Base-by-base conservation (phyloP, 2,329 filamentous ascomycete species). In the Colletotrichum orbiculare region DNA sequence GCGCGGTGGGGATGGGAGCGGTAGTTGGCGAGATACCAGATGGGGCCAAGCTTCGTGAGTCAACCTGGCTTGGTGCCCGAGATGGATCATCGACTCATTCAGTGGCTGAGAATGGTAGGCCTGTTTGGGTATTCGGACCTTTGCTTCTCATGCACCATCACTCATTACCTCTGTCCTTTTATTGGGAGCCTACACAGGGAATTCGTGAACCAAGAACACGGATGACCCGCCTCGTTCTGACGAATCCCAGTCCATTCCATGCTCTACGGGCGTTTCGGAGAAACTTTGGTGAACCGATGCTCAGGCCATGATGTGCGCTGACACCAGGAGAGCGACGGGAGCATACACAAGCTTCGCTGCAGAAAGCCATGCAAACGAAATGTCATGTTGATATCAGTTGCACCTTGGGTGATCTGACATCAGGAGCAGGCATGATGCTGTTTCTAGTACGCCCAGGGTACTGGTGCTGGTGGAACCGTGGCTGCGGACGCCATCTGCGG, bases 351-450 rank as follows among this genome's bases (percentile, higher is more conserved):
- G 45, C 57, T 49, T 17, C 17, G 43, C 38, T 41, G 9, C 38
- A 9, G 13, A 60, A 50, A 35, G 39, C 43, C 45, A 17, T 49
- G 50, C 59, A 41, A 54, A 50, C 50, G 52, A 47, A 52, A 62
- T 62, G 62, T 56, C 62, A 56, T 56, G 52, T 62, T 65, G 58
- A 65, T 65, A 65, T 62, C 62, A 62, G 62, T 65, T 25, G 62
- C 58, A 39, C 25, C 62, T n/a, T 37, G 45, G 25, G n/a, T 62
- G 58, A 65, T 62, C 47, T 56, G 58, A 65, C 62, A 62, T 54
- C 39, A 64, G 60, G 60, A 62, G 39, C 58, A 66, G 50, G 37
- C 60, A 58, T 66, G 50, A 61, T 65, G 52, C 62, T 55, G 52
- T 43, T 54, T 60, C 49, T 52, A 46, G 52, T 41, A 56, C 52